Evolutionary conservation across 306 rosid genomes (phyloP).

Genomic region (Rosa rugosa): DNA sequence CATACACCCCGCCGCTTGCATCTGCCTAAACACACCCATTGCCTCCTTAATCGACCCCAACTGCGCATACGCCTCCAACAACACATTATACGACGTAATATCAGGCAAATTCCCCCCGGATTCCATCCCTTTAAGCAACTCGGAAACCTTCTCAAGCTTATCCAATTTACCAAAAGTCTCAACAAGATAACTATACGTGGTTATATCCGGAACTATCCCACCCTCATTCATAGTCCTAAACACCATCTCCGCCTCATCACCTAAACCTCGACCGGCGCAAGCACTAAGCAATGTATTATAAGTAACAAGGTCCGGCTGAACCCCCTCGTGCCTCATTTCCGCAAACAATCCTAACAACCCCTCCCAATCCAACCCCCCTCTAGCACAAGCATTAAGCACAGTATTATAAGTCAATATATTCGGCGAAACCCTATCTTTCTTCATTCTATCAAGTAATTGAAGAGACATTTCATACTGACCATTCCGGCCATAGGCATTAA

Average conservation of each 20-base stretch:
- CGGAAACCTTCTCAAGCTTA: constrained; percentile 70
- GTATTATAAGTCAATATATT: constrained; percentile 81
- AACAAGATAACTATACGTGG: constrained; percentile 70
- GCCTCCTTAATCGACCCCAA: constrained; percentile 75
- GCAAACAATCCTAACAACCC: constrained; percentile 90
- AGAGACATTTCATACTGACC: constrained; percentile 72
- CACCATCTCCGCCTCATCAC: constrained; percentile 92
- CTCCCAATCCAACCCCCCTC: constrained; percentile 97
- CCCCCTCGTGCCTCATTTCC: constrained; percentile 96
- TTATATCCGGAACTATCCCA: constrained; percentile 79
- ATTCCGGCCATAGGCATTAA: constrained; percentile 92
- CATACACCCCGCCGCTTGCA: constrained; percentile 88
- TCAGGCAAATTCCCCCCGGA: constrained; percentile 83
- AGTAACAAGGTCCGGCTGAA: constrained; percentile 81
- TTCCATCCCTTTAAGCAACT: constrained; percentile 89
- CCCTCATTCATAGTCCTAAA: constrained; percentile 95
- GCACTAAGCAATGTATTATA: constrained; percentile 91
- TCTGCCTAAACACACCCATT: constrained; percentile 80
- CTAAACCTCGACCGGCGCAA: constrained; percentile 74
- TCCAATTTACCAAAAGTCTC: constrained; percentile 78
- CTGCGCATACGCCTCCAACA: constrained; percentile 70
- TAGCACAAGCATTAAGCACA: constrained; percentile 87
- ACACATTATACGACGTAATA: constrained; percentile 79
- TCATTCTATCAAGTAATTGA: constrained; percentile 69
- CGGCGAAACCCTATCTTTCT: constrained; percentile 73